A percentile compares a stretch with the other conserved stretches of the same genome.
These are phyloP conservation scores for Candolleomyces efflorescens DNA, from an alignment of 768 basidiomycete genomes.

Conservation along the genomic window DNA sequence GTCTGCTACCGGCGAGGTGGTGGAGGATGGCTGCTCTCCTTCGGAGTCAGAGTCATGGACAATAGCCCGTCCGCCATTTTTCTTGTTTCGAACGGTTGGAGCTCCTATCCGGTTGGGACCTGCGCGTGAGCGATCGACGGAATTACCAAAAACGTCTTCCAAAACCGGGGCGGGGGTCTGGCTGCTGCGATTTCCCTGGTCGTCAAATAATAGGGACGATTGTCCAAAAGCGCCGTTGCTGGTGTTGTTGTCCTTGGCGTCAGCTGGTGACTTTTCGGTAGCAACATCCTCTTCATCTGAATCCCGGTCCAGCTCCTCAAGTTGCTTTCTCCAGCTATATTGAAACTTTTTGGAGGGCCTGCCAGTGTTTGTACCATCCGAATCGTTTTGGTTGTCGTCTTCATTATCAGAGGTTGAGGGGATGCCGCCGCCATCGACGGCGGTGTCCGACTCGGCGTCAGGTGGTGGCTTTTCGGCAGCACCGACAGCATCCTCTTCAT, in stretches of 20 bases:
- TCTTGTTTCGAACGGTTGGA: not conserved
- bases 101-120: not conserved
- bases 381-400: constrained; percentile 9
- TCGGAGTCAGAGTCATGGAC: constrained; percentile 28
- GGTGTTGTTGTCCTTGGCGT: not conserved
- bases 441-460: not conserved
- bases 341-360: constrained; percentile 20
- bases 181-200: not conserved
- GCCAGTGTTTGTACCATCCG: constrained; percentile 18
- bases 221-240: constrained; percentile 5
- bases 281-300: constrained; percentile 20
- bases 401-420: constrained; percentile 27
- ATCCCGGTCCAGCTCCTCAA: constrained; percentile 38
- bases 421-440: too few species aligned
- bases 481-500: constrained; percentile 19
- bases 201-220: not conserved
- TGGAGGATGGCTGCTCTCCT: constrained; percentile 21
- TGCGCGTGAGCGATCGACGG: not conserved
- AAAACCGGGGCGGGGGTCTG: not conserved
- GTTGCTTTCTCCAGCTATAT: constrained; percentile 40
- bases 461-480: not conserved
- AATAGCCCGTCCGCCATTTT: constrained; percentile 10
- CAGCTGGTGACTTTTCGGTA: not conserved
- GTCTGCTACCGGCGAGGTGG: not conserved
- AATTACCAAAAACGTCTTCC: not conserved